Evolutionary conservation across 1,284 basidiomycete genomes (phyloP).

Genomic region (Waitea zeae): DNA sequence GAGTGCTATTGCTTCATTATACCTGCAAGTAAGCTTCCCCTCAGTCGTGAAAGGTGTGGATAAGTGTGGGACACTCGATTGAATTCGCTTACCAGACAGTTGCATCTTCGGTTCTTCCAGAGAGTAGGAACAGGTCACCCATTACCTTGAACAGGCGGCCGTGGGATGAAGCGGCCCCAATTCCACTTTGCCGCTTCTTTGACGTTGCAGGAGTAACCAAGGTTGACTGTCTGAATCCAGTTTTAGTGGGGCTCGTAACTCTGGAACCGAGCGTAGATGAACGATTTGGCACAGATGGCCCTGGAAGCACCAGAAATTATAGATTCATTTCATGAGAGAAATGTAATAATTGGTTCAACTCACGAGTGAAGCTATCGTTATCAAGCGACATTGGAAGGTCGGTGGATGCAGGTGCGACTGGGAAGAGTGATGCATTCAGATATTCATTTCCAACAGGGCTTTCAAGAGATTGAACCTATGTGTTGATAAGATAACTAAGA

Average conservation of each 20-base stretch:
- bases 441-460: conserved; percentile 61
- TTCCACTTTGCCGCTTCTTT: conserved; percentile 43
- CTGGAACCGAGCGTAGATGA: conserved; percentile 28
- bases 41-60: no score
- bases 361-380: conserved; percentile 15
- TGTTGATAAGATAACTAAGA: conserved; percentile 9
- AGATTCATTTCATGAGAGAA: conserved; percentile 24
- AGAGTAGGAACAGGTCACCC: conserved; percentile 76
- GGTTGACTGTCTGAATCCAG: conserved; percentile 29
- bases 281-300: conserved; percentile 33
- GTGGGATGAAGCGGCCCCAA: conserved; percentile 55
- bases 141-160: conserved; percentile 73
- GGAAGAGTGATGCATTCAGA: conserved; percentile 46
- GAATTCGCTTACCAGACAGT: conserved; percentile 41
- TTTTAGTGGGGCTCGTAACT: conserved; percentile 8
- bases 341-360: no score
- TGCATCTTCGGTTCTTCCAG: conserved; percentile 70
- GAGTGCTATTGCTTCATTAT: conserved; percentile 62
- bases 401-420: conserved; percentile 34
- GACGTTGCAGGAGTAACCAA: conserved; percentile 21
- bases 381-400: conserved; percentile 42
- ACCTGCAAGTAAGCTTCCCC: no score
- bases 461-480: conserved; percentile 28
- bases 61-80: conserved; percentile 5
- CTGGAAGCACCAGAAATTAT: conserved; percentile 26